Percentiles rank a stretch among this genome's conserved stretches.
Evolutionary conservation across 2,329 filamentous ascomycete genomes (phyloP).

Genomic region (Aureobasidium sp.): DNA sequence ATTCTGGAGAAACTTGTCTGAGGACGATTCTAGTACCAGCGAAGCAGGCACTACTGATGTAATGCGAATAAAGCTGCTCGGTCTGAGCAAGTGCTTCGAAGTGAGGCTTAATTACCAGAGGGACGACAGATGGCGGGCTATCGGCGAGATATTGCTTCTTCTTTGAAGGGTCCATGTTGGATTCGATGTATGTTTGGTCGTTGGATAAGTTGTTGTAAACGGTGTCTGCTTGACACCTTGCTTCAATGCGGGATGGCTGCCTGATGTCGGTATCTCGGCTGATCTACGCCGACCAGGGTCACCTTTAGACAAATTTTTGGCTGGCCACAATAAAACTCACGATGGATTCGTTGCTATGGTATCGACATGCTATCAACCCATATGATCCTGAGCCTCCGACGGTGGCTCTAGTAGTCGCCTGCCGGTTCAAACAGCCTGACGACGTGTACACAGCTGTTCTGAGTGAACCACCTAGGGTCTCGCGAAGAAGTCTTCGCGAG

Average conservation of each 20-base stretch:
- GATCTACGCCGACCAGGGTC: neutral
- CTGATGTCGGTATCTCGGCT: constrained; percentile 1
- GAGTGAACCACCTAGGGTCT: neutral
- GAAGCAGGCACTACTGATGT: constrained; percentile 56
- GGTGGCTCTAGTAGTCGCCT: neutral
- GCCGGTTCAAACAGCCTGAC: neutral
- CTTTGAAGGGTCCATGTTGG: constrained; percentile 36
- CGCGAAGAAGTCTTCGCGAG: neutral
- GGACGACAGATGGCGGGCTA: constrained; percentile 79
- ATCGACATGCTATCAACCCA: neutral
- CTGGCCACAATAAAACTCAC: neutral
- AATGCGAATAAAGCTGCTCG: constrained; percentile 52
- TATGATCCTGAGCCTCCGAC: neutral
- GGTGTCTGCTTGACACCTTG: constrained; percentile 6
- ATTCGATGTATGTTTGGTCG: neutral
- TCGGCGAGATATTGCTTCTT: constrained; percentile 78
- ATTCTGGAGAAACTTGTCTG: constrained; percentile 47
- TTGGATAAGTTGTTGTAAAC: neutral
- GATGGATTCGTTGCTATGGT: neutral
- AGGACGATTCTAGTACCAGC: constrained; percentile 47
- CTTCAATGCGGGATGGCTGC: neutral
- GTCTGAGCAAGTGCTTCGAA: constrained; percentile 70
- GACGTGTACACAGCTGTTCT: neutral
- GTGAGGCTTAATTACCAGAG: constrained; percentile 84
- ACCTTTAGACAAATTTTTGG: neutral